Percentiles rank a stretch among this genome's conserved stretches.
phyloP scores from a whole-genome alignment of 306 rosid genomes.

The Dalbergia cultrata region DNA sequence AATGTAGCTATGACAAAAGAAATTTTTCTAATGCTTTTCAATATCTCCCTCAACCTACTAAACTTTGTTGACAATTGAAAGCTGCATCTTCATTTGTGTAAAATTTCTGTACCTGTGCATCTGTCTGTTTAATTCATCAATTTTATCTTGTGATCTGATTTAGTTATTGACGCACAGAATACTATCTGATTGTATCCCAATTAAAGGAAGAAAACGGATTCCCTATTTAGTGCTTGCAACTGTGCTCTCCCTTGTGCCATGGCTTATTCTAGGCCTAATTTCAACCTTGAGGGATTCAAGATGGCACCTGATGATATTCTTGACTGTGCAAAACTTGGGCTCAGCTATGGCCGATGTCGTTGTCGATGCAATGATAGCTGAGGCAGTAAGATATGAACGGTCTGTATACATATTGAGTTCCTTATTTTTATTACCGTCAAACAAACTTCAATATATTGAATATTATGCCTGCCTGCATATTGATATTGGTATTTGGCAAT shows the following conservation, averaged over 20 bases:
- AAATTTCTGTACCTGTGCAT: background rate
- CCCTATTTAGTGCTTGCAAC: constrained; percentile 84
- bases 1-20: background rate
- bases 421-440: constrained; percentile 17
- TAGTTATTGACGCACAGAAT: constrained; percentile 61
- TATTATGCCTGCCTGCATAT: constrained; percentile 32
- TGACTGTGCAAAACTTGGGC: constrained; percentile 85
- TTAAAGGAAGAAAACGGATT: constrained; percentile 82
- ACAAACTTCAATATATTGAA: constrained; percentile 10
- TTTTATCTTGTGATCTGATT: constrained; percentile 48
- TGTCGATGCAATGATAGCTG: constrained; percentile 94
- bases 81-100: constrained; percentile 37
- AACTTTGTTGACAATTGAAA: constrained; percentile 23
- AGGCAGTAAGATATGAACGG: constrained; percentile 81
- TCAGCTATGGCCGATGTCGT: constrained; percentile 97
- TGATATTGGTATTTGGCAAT: constrained; percentile 34
- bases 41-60: background rate
- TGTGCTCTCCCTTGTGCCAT: constrained; percentile 81
- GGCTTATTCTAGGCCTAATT: constrained; percentile 73
- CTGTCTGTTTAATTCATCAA: constrained; percentile 22
- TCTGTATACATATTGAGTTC: constrained; percentile 53
- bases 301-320: constrained; percentile 70
- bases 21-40: constrained; percentile 10
- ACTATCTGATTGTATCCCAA: constrained; percentile 85
- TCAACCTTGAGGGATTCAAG: constrained; percentile 66